phyloP scores from a whole-genome alignment of 2,329 filamentous ascomycete species.

The Verticillium albo-atrum region DNA sequence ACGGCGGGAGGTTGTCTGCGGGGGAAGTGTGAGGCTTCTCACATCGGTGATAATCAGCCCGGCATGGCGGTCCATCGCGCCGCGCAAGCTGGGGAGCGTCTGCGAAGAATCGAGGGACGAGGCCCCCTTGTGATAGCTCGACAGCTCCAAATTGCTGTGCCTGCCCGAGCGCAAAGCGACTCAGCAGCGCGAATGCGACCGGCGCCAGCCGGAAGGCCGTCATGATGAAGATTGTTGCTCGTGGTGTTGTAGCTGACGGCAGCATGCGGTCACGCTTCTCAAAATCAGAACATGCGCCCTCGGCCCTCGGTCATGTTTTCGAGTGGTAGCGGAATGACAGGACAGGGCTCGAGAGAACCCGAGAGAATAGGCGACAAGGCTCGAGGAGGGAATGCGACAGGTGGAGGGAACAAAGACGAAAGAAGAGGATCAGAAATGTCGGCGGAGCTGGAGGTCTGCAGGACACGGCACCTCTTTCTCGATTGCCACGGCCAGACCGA shows the following conservation, averaged over 20 bases:
- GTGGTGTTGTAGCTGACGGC: neutral
- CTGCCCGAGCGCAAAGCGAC: neutral
- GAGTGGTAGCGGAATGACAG: neutral
- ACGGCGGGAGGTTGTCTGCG: neutral
- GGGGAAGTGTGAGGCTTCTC: neutral
- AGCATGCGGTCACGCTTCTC: neutral
- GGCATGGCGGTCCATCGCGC: constrained; percentile 9
- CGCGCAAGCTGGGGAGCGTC: constrained; percentile 7
- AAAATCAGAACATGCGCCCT: neutral
- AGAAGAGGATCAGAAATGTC: neutral
- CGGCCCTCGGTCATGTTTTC: neutral
- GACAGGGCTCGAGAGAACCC: neutral
- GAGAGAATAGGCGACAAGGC: neutral
- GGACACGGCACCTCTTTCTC: neutral
- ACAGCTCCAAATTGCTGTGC: constrained; percentile 8
- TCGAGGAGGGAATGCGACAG: neutral
- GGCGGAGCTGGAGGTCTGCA: neutral
- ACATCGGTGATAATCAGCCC: constrained; percentile 9
- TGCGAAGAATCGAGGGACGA: constrained; percentile 11
- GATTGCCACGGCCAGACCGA: neutral
- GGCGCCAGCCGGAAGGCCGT: neutral
- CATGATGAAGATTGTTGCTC: neutral
- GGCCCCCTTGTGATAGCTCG: constrained; percentile 6
- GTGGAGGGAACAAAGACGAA: neutral
- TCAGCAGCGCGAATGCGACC: neutral